These are phyloP conservation scores for Pythium folliculosum DNA, from an alignment of 352 stramenopile species.

Conservation along the genomic window DNA sequence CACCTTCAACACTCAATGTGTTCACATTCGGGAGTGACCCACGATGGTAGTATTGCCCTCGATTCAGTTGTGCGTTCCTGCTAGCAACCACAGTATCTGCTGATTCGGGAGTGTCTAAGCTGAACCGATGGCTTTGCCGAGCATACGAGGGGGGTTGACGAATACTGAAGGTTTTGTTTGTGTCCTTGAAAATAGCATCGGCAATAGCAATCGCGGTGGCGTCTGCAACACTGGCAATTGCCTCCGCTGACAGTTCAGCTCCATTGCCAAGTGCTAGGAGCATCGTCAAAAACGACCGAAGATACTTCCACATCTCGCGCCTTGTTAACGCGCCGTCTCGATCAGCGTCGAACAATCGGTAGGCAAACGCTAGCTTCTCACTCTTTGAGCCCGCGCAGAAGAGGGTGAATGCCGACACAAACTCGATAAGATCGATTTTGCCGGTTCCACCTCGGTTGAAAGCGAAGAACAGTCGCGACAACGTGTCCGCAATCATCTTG, in stretches of 20 bases:
- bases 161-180: slow-evolving; percentile 75
- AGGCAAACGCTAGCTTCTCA: slow-evolving; percentile 92
- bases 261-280: slow-evolving; percentile 93
- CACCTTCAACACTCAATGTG: slow-evolving; percentile 54
- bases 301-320: slow-evolving; percentile 92
- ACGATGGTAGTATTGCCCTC: slow-evolving; percentile 65
- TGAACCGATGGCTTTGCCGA: slow-evolving; percentile 49
- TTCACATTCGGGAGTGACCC: slow-evolving; percentile 68
- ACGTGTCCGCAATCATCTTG: slow-evolving; percentile 76
- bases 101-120: slow-evolving; percentile 57
- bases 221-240: slow-evolving; percentile 79
- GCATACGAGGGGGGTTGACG: slow-evolving; percentile 32
- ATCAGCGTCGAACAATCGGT: slow-evolving; percentile 90
- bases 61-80: slow-evolving; percentile 30
- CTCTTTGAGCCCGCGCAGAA: slow-evolving; percentile 95
- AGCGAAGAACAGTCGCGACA: slow-evolving; percentile 83
- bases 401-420: slow-evolving; percentile 93
- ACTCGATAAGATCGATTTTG: slow-evolving; percentile 87
- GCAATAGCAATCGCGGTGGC: slow-evolving; percentile 82
- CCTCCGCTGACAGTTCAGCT: slow-evolving; percentile 77
- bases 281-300: slow-evolving; percentile 94
- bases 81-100: slow-evolving; percentile 41
- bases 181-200: slow-evolving; percentile 83
- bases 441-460: slow-evolving; percentile 85
- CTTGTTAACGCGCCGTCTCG: slow-evolving; percentile 88